Percentiles rank a stretch among this genome's conserved stretches.
Evolutionary conservation across 208 protist species (phyloP).

Genomic region (Trypanosoma mega): DNA sequence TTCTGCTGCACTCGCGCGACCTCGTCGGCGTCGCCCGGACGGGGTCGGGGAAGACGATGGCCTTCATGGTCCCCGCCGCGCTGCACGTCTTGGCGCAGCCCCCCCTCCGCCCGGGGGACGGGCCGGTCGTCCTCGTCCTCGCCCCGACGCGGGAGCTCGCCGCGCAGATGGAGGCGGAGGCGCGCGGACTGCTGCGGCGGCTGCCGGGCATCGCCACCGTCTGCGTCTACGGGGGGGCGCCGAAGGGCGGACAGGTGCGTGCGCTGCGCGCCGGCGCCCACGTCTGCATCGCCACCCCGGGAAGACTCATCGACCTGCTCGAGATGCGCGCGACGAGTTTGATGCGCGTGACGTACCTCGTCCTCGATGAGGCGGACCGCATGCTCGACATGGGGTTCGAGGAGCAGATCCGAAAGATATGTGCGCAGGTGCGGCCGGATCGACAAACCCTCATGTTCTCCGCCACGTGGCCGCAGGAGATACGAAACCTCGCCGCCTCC

Average conservation of each 20-base stretch:
- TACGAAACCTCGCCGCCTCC: constrained; percentile 80
- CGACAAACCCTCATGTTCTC: constrained; percentile 98
- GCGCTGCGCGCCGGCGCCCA: constrained; percentile 73
- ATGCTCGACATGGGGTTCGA: constrained; percentile 99
- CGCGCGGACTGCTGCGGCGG: constrained; percentile 66
- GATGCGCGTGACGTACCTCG: constrained; percentile 96
- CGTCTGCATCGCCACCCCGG: constrained; percentile 95
- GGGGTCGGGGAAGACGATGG: constrained; percentile 92
- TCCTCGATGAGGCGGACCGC: constrained; percentile 98
- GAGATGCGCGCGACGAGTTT: constrained; percentile 94
- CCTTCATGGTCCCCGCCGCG: constrained; percentile 90
- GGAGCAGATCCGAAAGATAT: constrained; percentile 96
- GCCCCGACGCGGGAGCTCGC: constrained; percentile 92
- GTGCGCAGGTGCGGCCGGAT: constrained; percentile 93
- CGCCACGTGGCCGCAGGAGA: constrained; percentile 93
- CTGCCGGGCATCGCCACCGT: constrained; percentile 64
- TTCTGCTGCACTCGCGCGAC: constrained; percentile 85
- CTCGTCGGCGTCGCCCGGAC: constrained; percentile 89
- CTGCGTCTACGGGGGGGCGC: constrained; percentile 83
- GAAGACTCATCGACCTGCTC: constrained; percentile 96
- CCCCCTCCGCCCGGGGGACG: constrained; percentile 78
- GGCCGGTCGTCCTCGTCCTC: constrained; percentile 87
- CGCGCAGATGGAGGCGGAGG: constrained; percentile 90
- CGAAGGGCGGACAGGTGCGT: constrained; percentile 75
- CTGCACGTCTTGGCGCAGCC: constrained; percentile 90